Evolutionary conservation across 441 rosid genomes (phyloP).

Genomic region (Eutrema salsugineum): DNA sequence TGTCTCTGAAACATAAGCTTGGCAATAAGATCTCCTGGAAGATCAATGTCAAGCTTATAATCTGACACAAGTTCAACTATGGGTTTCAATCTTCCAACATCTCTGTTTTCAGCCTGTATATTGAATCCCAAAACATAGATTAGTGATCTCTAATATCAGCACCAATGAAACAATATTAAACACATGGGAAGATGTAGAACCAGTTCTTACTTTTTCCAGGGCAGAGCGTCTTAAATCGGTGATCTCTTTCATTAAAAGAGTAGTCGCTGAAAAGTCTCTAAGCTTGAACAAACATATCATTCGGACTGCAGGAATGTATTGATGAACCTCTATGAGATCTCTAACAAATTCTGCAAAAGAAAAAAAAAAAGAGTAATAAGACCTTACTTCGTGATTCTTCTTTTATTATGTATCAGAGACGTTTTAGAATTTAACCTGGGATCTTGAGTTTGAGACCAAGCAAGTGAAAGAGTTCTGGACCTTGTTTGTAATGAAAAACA

Average conservation of each 20-base stretch:
- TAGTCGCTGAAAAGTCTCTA: neutral
- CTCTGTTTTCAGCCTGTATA: neutral
- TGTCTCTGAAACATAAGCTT: neutral
- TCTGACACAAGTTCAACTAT: constrained; percentile 3
- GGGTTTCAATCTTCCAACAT: constrained; percentile 1
- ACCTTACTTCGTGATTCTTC: neutral
- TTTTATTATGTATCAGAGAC: neutral
- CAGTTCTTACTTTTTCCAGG: neutral
- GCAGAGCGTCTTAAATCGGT: neutral
- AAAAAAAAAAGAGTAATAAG: neutral
- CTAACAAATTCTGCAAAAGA: neutral
- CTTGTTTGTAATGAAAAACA: constrained; percentile 4
- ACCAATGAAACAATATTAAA: neutral
- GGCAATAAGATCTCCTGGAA: neutral
- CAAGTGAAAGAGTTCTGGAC: neutral
- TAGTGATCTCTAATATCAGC: neutral
- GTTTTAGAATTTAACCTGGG: neutral
- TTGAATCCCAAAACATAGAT: neutral
- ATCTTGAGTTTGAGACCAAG: neutral
- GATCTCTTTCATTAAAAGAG: neutral
- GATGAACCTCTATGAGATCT: neutral
- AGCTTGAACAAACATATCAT: constrained; percentile 2
- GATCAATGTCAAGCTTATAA: constrained; percentile 1
- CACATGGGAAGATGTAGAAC: neutral
- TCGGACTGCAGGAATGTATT: neutral